These are phyloP conservation scores for Bacidia rubella DNA, from an alignment of 495 filamentous ascomycete species.

Conservation along the genomic window DNA sequence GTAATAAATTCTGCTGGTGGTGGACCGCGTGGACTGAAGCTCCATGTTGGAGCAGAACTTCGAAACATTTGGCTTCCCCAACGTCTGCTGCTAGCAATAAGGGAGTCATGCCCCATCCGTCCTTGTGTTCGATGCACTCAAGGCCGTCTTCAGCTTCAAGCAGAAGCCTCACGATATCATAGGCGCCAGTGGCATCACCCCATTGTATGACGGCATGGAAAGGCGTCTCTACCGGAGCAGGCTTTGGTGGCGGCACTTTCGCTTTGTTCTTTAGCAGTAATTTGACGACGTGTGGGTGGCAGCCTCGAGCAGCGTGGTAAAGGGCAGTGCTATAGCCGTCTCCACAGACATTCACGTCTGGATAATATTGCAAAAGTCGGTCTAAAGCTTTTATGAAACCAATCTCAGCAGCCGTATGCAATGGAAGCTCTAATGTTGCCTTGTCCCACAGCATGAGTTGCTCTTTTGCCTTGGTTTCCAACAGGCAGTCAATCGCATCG, in stretches of 20 bases:
- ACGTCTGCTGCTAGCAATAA: neutral
- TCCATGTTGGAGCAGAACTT: conserved; percentile 10
- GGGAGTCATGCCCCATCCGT: conserved; percentile 6
- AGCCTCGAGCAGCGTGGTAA: neutral
- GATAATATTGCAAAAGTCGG: conserved; percentile 8
- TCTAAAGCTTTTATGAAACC: conserved; percentile 10
- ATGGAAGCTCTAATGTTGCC: neutral
- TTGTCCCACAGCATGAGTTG: conserved; percentile 6
- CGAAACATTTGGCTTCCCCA: conserved; percentile 1
- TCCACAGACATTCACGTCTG: conserved; percentile 5
- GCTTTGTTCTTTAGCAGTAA: conserved; percentile 10
- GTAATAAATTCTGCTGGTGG: neutral
- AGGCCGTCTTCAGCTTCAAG: conserved; percentile 5
- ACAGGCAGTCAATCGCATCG: conserved; percentile 8
- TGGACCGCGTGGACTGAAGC: conserved; percentile 8
- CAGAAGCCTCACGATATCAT: conserved; percentile 9
- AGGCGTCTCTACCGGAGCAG: neutral
- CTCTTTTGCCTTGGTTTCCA: conserved; percentile 9
- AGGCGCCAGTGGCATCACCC: neutral
- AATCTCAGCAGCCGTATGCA: conserved; percentile 7
- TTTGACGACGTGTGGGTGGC: conserved; percentile 6
- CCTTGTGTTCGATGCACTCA: conserved; percentile 8
- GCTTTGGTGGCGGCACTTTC: conserved; percentile 5
- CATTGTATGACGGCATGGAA: conserved; percentile 1
- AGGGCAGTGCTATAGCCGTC: conserved; percentile 3